Percentiles rank a stretch among this genome's conserved stretches.
Conservation (phyloP, 345 rosid genomes). For the Passiflora organensis region DNA sequence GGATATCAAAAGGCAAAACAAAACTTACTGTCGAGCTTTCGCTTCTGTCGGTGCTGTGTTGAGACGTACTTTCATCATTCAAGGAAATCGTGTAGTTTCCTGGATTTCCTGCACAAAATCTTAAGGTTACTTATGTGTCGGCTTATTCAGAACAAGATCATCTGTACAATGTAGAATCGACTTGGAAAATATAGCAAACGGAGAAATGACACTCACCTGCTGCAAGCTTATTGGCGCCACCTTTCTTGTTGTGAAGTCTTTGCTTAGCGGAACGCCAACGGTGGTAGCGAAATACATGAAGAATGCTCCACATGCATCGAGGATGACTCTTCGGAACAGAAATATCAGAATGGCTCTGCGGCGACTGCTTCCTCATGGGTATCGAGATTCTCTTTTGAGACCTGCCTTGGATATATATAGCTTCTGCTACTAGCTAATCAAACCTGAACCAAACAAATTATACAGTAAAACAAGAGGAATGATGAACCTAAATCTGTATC, state of each 20-base stretch:
- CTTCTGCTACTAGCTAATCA: conserved; percentile 15
- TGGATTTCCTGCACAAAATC: too few relatives aligned
- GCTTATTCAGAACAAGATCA: too few relatives aligned
- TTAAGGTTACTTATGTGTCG: too few relatives aligned
- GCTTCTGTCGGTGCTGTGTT: too few relatives aligned
- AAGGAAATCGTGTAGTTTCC: too few relatives aligned
- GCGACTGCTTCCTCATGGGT: conserved; percentile 47
- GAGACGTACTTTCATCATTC: too few relatives aligned
- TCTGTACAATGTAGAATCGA: too few relatives aligned
- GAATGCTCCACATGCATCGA: conserved; percentile 65
- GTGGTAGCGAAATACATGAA: conserved; percentile 55
- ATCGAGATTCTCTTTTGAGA: background rate
- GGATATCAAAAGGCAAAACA: too few relatives aligned
- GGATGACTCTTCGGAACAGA: conserved; percentile 31
- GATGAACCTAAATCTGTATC: too few relatives aligned
- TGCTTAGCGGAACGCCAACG: conserved; percentile 66
- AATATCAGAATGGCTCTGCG: conserved; percentile 19
- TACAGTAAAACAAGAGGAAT: too few relatives aligned
- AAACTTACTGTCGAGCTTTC: background rate
- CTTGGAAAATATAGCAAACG: too few relatives aligned
- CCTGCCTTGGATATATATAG: conserved; percentile 2
- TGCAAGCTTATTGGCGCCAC: conserved; percentile 12
- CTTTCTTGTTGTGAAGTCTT: conserved; percentile 45
- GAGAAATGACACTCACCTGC: conserved; percentile 26
- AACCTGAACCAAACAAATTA: conserved; percentile 33